phyloP scores from a whole-genome alignment of 176 grass and related monocot species.

The Puya raimondii region DNA sequence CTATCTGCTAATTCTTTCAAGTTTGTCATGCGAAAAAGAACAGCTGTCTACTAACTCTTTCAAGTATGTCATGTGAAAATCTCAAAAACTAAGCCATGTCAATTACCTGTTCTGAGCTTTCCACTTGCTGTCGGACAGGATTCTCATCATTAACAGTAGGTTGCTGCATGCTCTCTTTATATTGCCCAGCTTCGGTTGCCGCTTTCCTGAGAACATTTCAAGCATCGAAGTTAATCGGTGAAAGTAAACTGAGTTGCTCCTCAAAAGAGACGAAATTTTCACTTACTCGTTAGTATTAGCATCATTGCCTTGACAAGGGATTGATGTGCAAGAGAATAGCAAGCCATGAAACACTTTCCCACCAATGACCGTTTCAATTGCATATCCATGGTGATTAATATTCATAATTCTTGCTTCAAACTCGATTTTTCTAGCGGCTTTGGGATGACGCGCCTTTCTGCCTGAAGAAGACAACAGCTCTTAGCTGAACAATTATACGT shows the following conservation, averaged over 20 bases:
- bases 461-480: conserved; percentile 3
- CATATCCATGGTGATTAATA: conserved; percentile 15
- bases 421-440: neutral
- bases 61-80: neutral
- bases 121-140: neutral
- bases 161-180: neutral
- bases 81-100: neutral
- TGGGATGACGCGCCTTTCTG: neutral
- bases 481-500: neutral
- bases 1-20: neutral
- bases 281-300: conserved; percentile 12
- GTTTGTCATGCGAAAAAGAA: neutral
- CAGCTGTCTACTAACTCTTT: neutral
- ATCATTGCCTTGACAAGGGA: neutral
- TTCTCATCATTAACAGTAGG: neutral
- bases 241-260: neutral
- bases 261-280: neutral
- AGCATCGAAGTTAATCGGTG: neutral
- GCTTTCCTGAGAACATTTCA: neutral
- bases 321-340: conserved; percentile 24
- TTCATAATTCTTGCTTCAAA: conserved; percentile 22
- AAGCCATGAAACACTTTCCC: conserved; percentile 28
- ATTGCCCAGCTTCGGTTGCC: neutral
- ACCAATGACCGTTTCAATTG: conserved; percentile 19
- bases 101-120: neutral